Evolutionary conservation across 176 grass and related monocot genomes (phyloP), one percentile per base, ranked within the genome.

Genomic region (Dendrocalamus sinicus): DNA sequence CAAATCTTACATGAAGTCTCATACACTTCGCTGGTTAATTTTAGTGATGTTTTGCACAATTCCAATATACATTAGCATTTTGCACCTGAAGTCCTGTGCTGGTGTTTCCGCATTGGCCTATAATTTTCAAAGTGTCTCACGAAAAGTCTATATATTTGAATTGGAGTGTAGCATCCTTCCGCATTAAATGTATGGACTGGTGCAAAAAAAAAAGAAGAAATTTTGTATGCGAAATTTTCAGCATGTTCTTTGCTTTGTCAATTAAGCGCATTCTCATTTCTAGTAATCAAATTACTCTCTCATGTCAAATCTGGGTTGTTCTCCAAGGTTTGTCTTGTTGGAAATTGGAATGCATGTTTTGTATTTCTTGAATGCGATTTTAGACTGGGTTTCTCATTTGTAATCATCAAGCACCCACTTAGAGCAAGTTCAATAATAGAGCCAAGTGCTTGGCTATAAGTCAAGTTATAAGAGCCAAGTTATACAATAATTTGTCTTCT

Each of bases 31-130:
- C 64, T 71, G 20, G 17, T 71, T 76, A 59, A 59, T 59, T 59
- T 23, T 23, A 60, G 57, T 60, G 57, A 23, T 23, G 57, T 60
- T 60, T 60, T 23, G 58, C 58, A 4, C 22, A 23, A 23, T 12
- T 23, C 58, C 35, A 50, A 70, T 73, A 87, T 75, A 81, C 44
- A 53, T 75, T 67, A 57, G 48, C 32, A n/a, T 75, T 16, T 46
- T 2, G 1, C 32, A 12, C 0, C 0, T 0, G 6, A 73, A 23
- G 20, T 7, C 22, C 2, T 54, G 43, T 13, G 24, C 76, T 71
- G 1, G 0, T 6, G 37, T 86, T 3, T 51, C 28, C 51, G 20
- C 8, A 12, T 52, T 52, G 6, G 41, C 19, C 32, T 63, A 10
- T 15, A 22, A 58, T 58, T n/a, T 58, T 22, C 8, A 0, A 22